Evolutionary conservation across 805 yeast genomes (phyloP).

Genomic region (Nakazawaea peltata): DNA sequence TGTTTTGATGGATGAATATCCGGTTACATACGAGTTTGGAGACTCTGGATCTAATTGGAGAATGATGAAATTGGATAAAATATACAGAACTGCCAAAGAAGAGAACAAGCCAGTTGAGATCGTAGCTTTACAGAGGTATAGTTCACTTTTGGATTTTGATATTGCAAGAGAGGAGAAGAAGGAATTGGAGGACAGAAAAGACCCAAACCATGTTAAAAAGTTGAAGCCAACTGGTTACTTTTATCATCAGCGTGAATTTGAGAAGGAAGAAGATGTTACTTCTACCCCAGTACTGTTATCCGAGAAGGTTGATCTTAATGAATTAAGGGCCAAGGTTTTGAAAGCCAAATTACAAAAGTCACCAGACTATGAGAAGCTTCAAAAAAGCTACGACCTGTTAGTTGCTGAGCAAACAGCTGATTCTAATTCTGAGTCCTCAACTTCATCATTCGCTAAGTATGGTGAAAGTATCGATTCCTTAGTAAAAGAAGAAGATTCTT

Average conservation of each 20-base stretch:
- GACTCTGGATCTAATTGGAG: constrained; percentile 30
- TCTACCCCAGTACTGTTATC: neutral
- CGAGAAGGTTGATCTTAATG: constrained; percentile 17
- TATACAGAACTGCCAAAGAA: constrained; percentile 15
- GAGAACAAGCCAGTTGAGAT: constrained; percentile 14
- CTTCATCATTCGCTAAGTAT: too few species aligned
- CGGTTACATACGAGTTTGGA: constrained; percentile 26
- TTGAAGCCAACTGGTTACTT: constrained; percentile 19
- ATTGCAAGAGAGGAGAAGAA: constrained; percentile 25
- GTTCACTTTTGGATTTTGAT: constrained; percentile 19
- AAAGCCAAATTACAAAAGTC: constrained; percentile 24
- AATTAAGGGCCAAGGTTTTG: constrained; percentile 23
- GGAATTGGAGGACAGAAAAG: constrained; percentile 18
- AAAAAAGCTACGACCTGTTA: constrained; percentile 16
- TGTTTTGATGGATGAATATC: constrained; percentile 1
- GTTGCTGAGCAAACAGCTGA: too few species aligned
- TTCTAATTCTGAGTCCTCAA: too few species aligned
- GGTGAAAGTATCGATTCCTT: too few species aligned
- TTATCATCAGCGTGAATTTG: constrained; percentile 14
- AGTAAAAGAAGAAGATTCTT: too few species aligned
- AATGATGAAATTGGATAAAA: constrained; percentile 24
- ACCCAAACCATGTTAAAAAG: constrained; percentile 10
- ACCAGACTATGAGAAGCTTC: constrained; percentile 16
- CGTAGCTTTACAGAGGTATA: constrained; percentile 21
- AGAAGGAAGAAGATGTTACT: constrained; percentile 4